phyloP scores from a whole-genome alignment of 2,329 filamentous ascomycete species.

The Epichloe sp. region DNA sequence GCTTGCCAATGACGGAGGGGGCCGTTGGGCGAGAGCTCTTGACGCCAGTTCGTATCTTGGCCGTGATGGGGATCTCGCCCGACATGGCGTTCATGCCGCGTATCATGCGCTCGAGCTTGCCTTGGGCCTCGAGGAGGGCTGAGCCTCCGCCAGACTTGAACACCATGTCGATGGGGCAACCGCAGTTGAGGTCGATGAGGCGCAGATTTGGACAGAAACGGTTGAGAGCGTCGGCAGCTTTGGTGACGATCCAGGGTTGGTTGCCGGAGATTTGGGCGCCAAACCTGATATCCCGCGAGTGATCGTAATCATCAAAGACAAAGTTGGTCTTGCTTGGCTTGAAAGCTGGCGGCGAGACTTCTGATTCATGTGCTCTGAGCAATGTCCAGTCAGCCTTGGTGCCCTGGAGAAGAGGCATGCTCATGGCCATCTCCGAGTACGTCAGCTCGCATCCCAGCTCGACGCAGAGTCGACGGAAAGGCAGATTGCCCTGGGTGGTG shows the following conservation, averaged over 20 bases:
- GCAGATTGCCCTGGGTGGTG: constrained; percentile 92
- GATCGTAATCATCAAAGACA: constrained; percentile 68
- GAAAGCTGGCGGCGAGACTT: constrained; percentile 60
- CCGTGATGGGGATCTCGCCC: constrained; percentile 79
- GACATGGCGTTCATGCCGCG: constrained; percentile 93
- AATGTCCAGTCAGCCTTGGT: constrained; percentile 89
- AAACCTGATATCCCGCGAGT: constrained; percentile 72
- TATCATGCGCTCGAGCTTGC: constrained; percentile 87
- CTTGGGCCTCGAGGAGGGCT: constrained; percentile 74
- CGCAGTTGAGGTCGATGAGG: constrained; percentile 90
- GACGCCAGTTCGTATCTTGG: constrained; percentile 89
- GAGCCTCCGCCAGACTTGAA: constrained; percentile 82
- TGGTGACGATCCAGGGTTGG: constrained; percentile 81
- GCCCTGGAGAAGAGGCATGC: constrained; percentile 77
- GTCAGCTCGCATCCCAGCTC: constrained; percentile 84
- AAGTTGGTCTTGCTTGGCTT: constrained; percentile 28
- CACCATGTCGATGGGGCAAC: constrained; percentile 91
- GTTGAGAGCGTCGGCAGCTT: constrained; percentile 72
- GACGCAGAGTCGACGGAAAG: constrained; percentile 81
- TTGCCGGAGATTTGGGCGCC: constrained; percentile 87
- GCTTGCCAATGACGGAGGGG: constrained; percentile 65
- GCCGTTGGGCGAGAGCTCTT: constrained; percentile 69
- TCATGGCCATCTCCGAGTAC: constrained; percentile 97
- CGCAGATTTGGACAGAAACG: constrained; percentile 69
- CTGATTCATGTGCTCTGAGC: constrained; percentile 80